Base-by-base conservation (phyloP, 495 filamentous ascomycete genomes). In the Pseudoneurospora amorphoporcata region DNA sequence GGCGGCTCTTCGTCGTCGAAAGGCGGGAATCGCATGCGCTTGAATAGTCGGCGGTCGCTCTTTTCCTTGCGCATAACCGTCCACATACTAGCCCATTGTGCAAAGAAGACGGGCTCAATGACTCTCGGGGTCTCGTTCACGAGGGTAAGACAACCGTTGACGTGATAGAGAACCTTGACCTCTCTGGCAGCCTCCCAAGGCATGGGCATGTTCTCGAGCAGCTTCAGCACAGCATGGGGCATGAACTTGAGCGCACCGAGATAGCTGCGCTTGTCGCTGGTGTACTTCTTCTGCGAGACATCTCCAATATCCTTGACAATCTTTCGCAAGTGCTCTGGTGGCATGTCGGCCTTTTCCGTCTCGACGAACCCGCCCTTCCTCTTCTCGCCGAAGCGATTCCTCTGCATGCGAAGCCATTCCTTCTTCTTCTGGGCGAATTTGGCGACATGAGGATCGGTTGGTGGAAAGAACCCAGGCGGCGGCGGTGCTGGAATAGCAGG, bases 41-140 rank as follows among this genome's bases (percentile, higher is more conserved):
- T 99, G 86, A 99, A 99, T 77, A 98, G 90, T 77, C 96, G 86
- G 76, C 96, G 84, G 79, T 98, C 96, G 77, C 93, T 95, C 87
- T 99, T 99, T 81, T 99, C 96, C 72, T 96, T 89, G 79, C 96
- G 89, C 96, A 99, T 99, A 69, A 89, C 92, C 74, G 97, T 92
- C 96, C 96, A 99, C 96, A 99, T 98, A 10, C 93, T 97, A 35
- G 95, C 95, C 96, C 96, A 99, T 82, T 99, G 96, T 73, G 96
- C 96, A 78, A 97, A 95, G 81, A 97, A 99, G 17, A 99, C 92
- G 3, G 96, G 96, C 83, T 98, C 95, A 79, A 99, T 98, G 68
- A 99, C 96, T 76, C 96, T 87, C 23, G 96, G 96, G 8, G 90
- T 94, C 84, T 99, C 96, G 78, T 99, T 99, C 71, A 99, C 96